Base-by-base conservation (phyloP, 192 early-diverging fungal species). In the Lobosporangium transversale region DNA sequence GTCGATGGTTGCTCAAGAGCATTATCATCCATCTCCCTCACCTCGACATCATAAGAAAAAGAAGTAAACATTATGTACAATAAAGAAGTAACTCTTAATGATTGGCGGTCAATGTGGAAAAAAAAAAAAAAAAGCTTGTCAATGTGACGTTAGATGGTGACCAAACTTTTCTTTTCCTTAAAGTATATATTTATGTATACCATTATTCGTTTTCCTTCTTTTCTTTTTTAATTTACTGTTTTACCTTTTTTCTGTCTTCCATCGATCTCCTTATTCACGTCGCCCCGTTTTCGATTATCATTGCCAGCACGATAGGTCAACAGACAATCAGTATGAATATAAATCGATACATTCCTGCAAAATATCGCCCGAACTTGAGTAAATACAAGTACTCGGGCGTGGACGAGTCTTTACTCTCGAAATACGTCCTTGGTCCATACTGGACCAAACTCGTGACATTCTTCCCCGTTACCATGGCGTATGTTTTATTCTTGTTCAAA, bases 401-500 rank as follows among this genome's bases (percentile, higher is more conserved):
- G 15, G 95, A 97, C 85, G 92, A 94, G 79, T 94, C 91, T 21
- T 70, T 91, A 2, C 69, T 90, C 11, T 88, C 89, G 53, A 85
- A 85, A 73, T 94, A 90, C 74, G 81, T 92, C 42, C 84, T 97
- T 48, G 87, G 87, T 18, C 90, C 89, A 78, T 95, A 95, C 82
- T 97, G 95, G 95, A 92, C 87, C 76, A 84, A 88, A 79, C 83
- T 92, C 54, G 90, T 97, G 23, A 85, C 90, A 71, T 83, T 94
- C 64, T 94, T 97, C 70, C 95, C 95, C 14, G 36, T 91, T 55
- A 89, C 91, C 78, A 90, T 97, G 85, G 95, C 95, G 87, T 91
- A 84, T 21, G 20, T 50, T 32, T n/a, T n/a, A n/a, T n/a, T n/a
- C n/a, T n/a, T n/a, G 37, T 7, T 40, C 37, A 40, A 32, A 50